Conservation (phyloP, 1,284 basidiomycete genomes). For the Papiliotrema fonsecae region DNA sequence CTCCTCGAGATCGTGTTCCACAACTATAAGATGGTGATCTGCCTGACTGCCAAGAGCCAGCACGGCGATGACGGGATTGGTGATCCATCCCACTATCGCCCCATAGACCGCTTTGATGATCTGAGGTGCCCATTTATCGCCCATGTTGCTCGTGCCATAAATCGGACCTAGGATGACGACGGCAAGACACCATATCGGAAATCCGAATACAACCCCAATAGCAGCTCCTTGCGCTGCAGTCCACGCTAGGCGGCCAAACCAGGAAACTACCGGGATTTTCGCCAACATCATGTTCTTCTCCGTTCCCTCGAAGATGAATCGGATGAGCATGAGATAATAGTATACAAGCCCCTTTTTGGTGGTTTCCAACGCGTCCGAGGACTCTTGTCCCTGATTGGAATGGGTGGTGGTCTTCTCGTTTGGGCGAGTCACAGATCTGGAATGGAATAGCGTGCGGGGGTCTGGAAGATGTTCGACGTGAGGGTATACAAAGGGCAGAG, state of each 20-base stretch:
- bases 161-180: conserved; percentile 47
- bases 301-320: conserved; percentile 49
- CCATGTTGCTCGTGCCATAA: conserved; percentile 40
- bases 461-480: conserved; percentile 47
- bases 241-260: conserved; percentile 36
- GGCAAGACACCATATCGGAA: conserved; percentile 45
- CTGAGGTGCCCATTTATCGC: conserved; percentile 45
- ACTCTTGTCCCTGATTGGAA: too few species aligned
- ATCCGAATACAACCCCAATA: conserved; percentile 43
- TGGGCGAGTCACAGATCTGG: neutral
- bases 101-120: conserved; percentile 47
- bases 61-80: conserved; percentile 47
- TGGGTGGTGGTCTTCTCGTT: neutral
- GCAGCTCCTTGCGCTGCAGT: conserved; percentile 44
- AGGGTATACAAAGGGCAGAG: conserved; percentile 47
- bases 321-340: conserved; percentile 42
- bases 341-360: conserved; percentile 14
- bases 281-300: conserved; percentile 45
- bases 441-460: conserved; percentile 18
- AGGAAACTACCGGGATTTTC: conserved; percentile 15
- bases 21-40: conserved; percentile 42
- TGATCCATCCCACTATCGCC: conserved; percentile 43
- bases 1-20: conserved; percentile 20
- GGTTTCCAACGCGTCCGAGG: neutral
- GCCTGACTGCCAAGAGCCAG: conserved; percentile 48